phyloP scores from a whole-genome alignment of 75 land plant genomes.

The Selaginella moellendorffii region DNA sequence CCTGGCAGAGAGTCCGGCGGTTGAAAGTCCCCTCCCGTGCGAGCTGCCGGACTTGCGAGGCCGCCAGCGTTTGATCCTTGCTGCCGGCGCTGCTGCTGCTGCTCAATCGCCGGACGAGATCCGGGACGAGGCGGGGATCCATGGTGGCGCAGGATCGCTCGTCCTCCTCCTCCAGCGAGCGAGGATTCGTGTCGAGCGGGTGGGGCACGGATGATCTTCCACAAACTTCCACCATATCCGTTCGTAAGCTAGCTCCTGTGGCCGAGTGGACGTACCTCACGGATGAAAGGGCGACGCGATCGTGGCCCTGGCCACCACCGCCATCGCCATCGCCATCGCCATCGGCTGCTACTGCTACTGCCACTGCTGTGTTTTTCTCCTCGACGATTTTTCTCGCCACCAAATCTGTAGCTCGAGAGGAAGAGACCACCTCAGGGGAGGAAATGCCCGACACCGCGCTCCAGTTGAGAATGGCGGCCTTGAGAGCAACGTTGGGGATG shows the following conservation, averaged over 20 bases:
- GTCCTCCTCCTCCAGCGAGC: slow-evolving; percentile 16
- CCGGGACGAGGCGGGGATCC: neutral
- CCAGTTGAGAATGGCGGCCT: slow-evolving; percentile 46
- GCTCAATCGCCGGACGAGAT: neutral
- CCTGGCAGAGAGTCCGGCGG: slow-evolving; percentile 35
- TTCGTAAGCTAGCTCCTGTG: slow-evolving; percentile 7
- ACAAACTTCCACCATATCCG: neutral
- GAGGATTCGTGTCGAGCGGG: slow-evolving; percentile 22
- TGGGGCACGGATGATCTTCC: slow-evolving; percentile 4
- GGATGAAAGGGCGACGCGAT: neutral
- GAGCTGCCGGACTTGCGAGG: slow-evolving; percentile 25
- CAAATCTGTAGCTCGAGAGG: slow-evolving; percentile 16
- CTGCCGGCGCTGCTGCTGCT: neutral
- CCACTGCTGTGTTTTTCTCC: slow-evolving; percentile 1
- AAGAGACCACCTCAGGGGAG: slow-evolving; percentile 22
- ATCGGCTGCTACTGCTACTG: slow-evolving; percentile 2
- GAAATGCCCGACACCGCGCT: slow-evolving; percentile 20
- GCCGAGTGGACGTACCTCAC: slow-evolving; percentile 14
- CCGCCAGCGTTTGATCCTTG: neutral
- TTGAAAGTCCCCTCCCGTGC: slow-evolving; percentile 27
- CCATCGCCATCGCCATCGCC: neutral
- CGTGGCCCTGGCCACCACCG: slow-evolving; percentile 8
- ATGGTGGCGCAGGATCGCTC: neutral
- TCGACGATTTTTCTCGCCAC: slow-evolving; percentile 6
- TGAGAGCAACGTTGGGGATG: slow-evolving; percentile 45